Percentiles rank a stretch among this genome's conserved stretches.
Conservation (phyloP, 2,329 filamentous ascomycete species). For the Ophiostoma tasmaniense region DNA sequence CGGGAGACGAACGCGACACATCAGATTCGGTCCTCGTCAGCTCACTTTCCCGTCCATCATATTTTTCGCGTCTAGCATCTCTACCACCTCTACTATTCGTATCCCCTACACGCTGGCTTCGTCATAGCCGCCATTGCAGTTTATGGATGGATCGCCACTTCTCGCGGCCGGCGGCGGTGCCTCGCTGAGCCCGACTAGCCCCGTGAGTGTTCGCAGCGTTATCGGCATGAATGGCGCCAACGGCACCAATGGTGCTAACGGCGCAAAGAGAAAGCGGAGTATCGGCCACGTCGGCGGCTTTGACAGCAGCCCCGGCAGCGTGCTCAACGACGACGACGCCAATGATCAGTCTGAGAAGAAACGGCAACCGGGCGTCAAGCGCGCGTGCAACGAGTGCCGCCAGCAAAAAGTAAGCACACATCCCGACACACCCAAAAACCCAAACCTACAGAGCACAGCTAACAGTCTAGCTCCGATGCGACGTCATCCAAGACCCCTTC, state of each 20-base stretch:
- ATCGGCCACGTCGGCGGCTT: constrained; percentile 31
- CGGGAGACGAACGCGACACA: background rate
- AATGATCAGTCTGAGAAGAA: constrained; percentile 49
- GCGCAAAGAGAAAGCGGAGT: constrained; percentile 53
- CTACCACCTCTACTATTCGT: background rate
- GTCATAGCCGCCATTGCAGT: background rate
- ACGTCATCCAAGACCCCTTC: constrained; percentile 75
- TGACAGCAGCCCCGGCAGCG: constrained; percentile 55
- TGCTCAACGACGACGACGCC: constrained; percentile 50
- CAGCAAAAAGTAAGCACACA: constrained; percentile 66
- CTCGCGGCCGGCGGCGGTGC: constrained; percentile 27
- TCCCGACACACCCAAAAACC: background rate
- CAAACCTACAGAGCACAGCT: background rate
- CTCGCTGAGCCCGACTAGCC: constrained; percentile 44
- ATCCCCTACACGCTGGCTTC: background rate
- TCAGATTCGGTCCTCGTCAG: background rate
- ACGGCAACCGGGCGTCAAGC: constrained; percentile 61
- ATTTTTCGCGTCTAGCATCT: too few relatives aligned
- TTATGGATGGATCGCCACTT: constrained; percentile 32
- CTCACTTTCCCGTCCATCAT: background rate
- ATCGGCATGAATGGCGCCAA: background rate
- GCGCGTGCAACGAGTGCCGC: constrained; percentile 76
- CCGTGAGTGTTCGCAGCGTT: constrained; percentile 40
- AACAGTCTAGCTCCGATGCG: constrained; percentile 59
- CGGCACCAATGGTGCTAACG: constrained; percentile 32